Base-by-base conservation (phyloP, 106 monocot genomes). In the Dioscorea zingiberensis region DNA sequence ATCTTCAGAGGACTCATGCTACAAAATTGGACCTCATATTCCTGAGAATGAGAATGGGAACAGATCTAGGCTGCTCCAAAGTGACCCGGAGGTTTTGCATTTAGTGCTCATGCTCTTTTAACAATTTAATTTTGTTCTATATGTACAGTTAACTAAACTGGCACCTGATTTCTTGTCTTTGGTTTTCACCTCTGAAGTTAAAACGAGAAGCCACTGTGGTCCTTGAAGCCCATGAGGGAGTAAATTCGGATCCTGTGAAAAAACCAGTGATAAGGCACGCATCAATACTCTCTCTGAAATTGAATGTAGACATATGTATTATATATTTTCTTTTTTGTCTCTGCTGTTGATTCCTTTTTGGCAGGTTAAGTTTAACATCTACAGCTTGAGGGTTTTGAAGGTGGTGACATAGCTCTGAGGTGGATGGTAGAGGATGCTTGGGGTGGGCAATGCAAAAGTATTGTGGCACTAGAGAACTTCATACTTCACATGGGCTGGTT, bases 261-360 rank as follows among this genome's bases (percentile, higher is more conserved):
- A 69, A 62, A 25, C 63, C 62, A 21, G 62, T 63, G 27, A 56
- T 69, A 63, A 76, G 62, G 75, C 75, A 76, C 62, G 74, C 29
- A 61, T 51, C 47, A 38, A 26, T 63, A 32, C 32, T 58, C 24
- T 54, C 51, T 18, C 21, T 46, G 13, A 44, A 29, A 21, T 27
- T 15, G 58, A 7, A 24, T 27, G 21, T 61, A 15, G 7, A 28
- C 54, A 38, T 55, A 26, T 47, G 44, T 69, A 61, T 55, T 15
- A 62, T 63, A 24, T 9, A 51, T 8, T 51, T 21, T 59, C 29
- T 55, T 32, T 69, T 61, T 76, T n/a, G n/a, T 67, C 62, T 76
- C 69, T 18, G 53, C 38, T 61, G 32, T 48, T 61, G 15, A 53
- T 38, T 12, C 3, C 22, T 26, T 17, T 62, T 54, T 55, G 44